A percentile compares a stretch with the other conserved stretches of the same genome.
phyloP scores from a whole-genome alignment of 306 rosid genomes.

The Casuarina cunninghamiana region DNA sequence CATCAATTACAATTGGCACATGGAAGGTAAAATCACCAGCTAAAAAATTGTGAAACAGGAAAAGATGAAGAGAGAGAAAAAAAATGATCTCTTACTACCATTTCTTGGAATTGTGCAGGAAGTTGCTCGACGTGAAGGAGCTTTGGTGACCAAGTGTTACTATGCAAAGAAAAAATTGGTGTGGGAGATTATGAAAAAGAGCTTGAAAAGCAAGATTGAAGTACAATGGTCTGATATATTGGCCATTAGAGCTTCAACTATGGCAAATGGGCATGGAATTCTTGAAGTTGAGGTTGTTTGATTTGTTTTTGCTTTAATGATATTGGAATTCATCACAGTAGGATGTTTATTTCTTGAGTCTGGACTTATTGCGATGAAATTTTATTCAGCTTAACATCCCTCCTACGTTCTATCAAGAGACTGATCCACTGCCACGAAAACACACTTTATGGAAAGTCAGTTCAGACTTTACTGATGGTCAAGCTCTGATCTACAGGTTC shows the following conservation, averaged over 20 bases:
- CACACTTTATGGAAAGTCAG: slow-evolving; percentile 31
- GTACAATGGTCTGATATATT: slow-evolving; percentile 43
- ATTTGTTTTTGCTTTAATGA: background rate
- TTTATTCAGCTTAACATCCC: slow-evolving; percentile 28
- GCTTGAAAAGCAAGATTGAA: slow-evolving; percentile 56
- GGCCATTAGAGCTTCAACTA: slow-evolving; percentile 37
- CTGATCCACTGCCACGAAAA: slow-evolving; percentile 31
- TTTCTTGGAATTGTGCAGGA: slow-evolving; percentile 34
- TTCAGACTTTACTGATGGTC: slow-evolving; percentile 33
- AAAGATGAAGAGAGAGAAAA: background rate
- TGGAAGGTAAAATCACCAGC: slow-evolving; percentile 33
- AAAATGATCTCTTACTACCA: background rate
- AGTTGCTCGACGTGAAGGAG: slow-evolving; percentile 27
- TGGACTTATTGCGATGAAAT: background rate
- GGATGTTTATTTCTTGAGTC: background rate
- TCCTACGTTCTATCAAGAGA: slow-evolving; percentile 31
- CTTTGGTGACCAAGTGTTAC: slow-evolving; percentile 57
- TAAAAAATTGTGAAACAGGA: background rate
- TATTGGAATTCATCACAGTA: background rate
- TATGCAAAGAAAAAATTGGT: slow-evolving; percentile 50
- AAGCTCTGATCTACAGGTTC: slow-evolving; percentile 32
- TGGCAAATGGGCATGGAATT: slow-evolving; percentile 37
- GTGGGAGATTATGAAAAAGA: slow-evolving; percentile 54
- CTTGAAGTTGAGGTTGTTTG: slow-evolving; percentile 41
- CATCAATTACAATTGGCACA: slow-evolving; percentile 38